Base-by-base conservation (phyloP, 164 flowering plant species). In the Umbellularia californica region DNA sequence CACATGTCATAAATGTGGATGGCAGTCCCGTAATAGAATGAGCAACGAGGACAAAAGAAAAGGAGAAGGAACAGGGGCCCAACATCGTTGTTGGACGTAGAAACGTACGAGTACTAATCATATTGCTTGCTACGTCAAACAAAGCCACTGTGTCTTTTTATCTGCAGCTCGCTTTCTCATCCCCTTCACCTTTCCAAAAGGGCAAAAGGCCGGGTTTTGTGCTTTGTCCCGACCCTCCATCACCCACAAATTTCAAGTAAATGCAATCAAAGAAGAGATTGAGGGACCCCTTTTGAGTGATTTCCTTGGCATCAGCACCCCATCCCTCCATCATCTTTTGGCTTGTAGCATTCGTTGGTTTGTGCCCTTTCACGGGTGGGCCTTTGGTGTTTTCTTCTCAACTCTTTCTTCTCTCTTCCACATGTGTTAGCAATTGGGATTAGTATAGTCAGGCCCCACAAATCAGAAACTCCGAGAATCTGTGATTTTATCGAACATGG, bases 21-120 rank as follows among this genome's bases (percentile, higher is more conserved):
- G 74, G 50, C 67, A 72, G 11, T 19, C 3, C 2, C 25, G 74
- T 72, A 62, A 67, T 35, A 35, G 20, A 9, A 25, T 10, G 72
- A 25, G 20, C 12, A 27, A 14, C 22, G 15, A 72, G 74, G 74
- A 67, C 51, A 55, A 20, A 30, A 14, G 73, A 0, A 20, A 23
- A 10, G 5, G 30, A 0, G 28, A 7, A 10, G 66, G 27, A 6
- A 9, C 11, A 7, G 55, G 41, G 73, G 65, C 24, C 55, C 55
- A 47, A 64, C 60, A 65, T 47, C 69, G 69, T 64, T 5, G 25
- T 63, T 12, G 41, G 47, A 64, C 6, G 24, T 47, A 9, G 33
- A 72, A 47, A 72, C 58, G 69, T 72, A 50, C 75, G 69, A 72
- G 65, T 25, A 50, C 69, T 71, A 71, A 63, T 72, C 69, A 41